Conservation (phyloP, 1,284 basidiomycete species). For the Bjerkandera adusta region DNA sequence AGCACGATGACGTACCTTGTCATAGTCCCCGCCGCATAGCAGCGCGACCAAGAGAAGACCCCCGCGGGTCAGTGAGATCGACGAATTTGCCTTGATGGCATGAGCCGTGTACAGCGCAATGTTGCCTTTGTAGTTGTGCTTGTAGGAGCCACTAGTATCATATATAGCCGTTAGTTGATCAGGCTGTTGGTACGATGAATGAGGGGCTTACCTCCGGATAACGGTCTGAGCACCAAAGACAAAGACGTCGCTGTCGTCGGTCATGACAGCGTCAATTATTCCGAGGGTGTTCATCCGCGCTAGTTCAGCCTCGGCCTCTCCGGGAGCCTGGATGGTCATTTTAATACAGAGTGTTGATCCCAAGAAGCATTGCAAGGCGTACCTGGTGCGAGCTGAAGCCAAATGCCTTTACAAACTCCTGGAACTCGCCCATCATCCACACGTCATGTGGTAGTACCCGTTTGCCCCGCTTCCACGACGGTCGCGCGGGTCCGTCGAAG, state of each 20-base stretch:
- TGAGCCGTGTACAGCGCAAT: background rate
- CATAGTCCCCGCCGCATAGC: slow-evolving; percentile 15
- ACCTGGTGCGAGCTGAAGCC: slow-evolving; percentile 28
- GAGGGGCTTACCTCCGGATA: slow-evolving; percentile 16
- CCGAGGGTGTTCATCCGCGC: slow-evolving; percentile 45
- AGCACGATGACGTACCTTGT: background rate
- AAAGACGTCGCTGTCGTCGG: slow-evolving; percentile 49
- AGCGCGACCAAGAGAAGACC: slow-evolving; percentile 11
- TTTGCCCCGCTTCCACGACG: slow-evolving; percentile 42
- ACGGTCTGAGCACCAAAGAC: slow-evolving; percentile 23
- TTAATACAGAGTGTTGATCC: background rate
- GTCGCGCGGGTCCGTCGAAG: slow-evolving; percentile 52
- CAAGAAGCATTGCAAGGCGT: background rate
- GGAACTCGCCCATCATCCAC: slow-evolving; percentile 32
- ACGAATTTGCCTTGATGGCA: background rate
- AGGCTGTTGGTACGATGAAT: background rate
- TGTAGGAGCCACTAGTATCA: background rate
- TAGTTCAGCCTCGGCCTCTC: slow-evolving; percentile 63
- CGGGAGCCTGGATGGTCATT: slow-evolving; percentile 39
- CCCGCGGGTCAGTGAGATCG: background rate
- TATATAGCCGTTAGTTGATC: background rate
- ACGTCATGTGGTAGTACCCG: slow-evolving; percentile 29
- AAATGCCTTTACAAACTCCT: slow-evolving; percentile 42
- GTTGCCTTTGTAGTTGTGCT: background rate
- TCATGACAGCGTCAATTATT: slow-evolving; percentile 51